A percentile compares a stretch with the other conserved stretches of the same genome.
Evolutionary conservation across 2,329 filamentous ascomycete genomes (phyloP).

Genomic region (Falciphora oryzae): DNA sequence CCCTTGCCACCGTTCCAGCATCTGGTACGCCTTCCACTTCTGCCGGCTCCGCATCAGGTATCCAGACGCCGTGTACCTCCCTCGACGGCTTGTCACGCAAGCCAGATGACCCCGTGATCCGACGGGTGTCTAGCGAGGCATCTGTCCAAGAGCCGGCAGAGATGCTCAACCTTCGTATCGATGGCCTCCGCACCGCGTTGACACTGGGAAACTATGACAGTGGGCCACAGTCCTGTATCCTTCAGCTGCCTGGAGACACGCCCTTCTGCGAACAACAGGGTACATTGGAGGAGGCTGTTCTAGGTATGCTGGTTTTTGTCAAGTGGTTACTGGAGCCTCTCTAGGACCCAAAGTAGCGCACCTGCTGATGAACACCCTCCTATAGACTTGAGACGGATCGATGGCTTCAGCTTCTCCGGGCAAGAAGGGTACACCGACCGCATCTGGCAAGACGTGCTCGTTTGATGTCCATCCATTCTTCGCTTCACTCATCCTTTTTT

Average conservation of each 20-base stretch:
- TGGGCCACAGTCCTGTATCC: background rate
- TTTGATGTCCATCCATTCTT: no score
- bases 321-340: background rate
- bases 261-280: background rate
- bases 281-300: background rate
- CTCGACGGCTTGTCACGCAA: background rate
- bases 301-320: background rate
- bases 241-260: background rate
- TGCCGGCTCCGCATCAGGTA: background rate
- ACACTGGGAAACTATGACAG: conserved; percentile 1
- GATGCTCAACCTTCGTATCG: background rate
- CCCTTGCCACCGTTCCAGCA: background rate
- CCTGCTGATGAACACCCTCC: background rate
- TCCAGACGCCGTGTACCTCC: background rate
- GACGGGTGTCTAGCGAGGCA: background rate
- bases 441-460: background rate
- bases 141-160: background rate
- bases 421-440: background rate
- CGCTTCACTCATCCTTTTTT: no score
- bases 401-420: background rate
- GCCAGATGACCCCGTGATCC: background rate
- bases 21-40: background rate
- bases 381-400: background rate
- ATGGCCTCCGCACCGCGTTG: background rate
- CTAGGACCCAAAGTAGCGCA: background rate